Evolutionary conservation across 805 yeast species (phyloP).

Genomic region (Candida cerambycidarum): DNA sequence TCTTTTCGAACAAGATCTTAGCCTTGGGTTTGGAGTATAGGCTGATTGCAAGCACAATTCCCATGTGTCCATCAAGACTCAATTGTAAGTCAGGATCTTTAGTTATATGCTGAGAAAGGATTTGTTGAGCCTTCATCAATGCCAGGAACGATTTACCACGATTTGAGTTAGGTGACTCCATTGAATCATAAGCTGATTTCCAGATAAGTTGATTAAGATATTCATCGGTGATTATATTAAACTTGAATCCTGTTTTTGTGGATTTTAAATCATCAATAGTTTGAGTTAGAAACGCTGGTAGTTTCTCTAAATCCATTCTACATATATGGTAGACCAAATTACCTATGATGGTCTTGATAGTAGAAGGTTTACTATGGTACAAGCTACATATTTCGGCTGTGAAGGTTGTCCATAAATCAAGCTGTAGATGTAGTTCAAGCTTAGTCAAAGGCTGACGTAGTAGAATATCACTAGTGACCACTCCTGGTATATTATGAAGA

Average conservation of each 20-base stretch:
- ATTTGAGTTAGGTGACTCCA: conserved; percentile 8
- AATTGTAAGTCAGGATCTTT: conserved; percentile 12
- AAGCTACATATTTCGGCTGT: conserved; percentile 22
- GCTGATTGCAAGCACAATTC: conserved; percentile 32
- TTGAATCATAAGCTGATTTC: conserved; percentile 24
- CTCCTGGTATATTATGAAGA: conserved; percentile 34
- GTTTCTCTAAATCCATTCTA: conserved; percentile 22
- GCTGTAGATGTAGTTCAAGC: conserved; percentile 33
- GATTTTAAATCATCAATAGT: conserved; percentile 21
- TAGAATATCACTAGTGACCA: conserved; percentile 38
- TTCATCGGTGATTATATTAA: conserved; percentile 21
- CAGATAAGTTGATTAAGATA: conserved; percentile 26
- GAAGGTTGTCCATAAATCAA: conserved; percentile 36
- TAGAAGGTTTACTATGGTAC: conserved; percentile 20
- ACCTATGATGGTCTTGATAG: conserved; percentile 21
- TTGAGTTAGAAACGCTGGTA: conserved; percentile 19
- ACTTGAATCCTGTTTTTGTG: conserved; percentile 20
- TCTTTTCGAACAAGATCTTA: conserved; percentile 18
- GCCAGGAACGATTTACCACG: conserved; percentile 2
- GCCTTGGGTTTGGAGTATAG: conserved; percentile 27
- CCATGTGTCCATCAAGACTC: conserved; percentile 35
- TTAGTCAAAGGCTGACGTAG: conserved; percentile 34
- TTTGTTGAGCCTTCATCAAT: conserved; percentile 14
- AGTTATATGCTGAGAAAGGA: not conserved
- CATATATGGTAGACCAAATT: conserved; percentile 29